Base-by-base conservation (phyloP, 1,284 basidiomycete species). In the Tremellales sp. region DNA sequence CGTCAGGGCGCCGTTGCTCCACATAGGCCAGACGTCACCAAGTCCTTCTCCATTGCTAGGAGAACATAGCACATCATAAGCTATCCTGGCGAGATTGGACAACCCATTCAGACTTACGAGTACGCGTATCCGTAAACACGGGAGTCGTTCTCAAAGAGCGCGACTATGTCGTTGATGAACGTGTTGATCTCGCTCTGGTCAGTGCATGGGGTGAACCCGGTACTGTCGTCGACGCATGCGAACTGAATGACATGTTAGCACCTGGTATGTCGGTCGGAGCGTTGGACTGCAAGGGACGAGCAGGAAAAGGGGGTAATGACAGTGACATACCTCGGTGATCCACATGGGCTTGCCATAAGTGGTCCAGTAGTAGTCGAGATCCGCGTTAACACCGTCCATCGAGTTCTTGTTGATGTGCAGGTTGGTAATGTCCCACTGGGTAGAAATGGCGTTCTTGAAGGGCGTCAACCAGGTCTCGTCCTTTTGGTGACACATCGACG, bases 391-490 rank as follows among this genome's bases (percentile, higher is more conserved):
- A 34, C 66, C 70, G 13, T 45, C 68, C 57, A 68, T 58, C 45
- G 42, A 51, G 58, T 65, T 63, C 62, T 71, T 72, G 66, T 74
- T 72, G 60, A 72, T 65, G 60, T 72, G 71, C 19, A 71, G 37
- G 40, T 60, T 65, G 51, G 63, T 67, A 41, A 70, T 57, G 47
- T 72, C 70, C 56, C 59, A 72, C 13, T 56, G 45, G 32, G 43
- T 48, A 24, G 45, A 29, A 42, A 58, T 58, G 19, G 43, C 43
- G 5, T 52, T 42, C 42, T 57, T 46, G 62, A 73, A 72, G 2
- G 66, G 57, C 2, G 47, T 54, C 28, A 70, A 53, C 56, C 58
- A 71, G 29, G 53, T 51, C 47, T 73, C 70, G 31, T 60, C 68
- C 28, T 58, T 56, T 55, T 70, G 68, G 40, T 69, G 61, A 54